phyloP scores from a whole-genome alignment of 1,139 yeast genomes.

The Sugiyamaella sp. region DNA sequence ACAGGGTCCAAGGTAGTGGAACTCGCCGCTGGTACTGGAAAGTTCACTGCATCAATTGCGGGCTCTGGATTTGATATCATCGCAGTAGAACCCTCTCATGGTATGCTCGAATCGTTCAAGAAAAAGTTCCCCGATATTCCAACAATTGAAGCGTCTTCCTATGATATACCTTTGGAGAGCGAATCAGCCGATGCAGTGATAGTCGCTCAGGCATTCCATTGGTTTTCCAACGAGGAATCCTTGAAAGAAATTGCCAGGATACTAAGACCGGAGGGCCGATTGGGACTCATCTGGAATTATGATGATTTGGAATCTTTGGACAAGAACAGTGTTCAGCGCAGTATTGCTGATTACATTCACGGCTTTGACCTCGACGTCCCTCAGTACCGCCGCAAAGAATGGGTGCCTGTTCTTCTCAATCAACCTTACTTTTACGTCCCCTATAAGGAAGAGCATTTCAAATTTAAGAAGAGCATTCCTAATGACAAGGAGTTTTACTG shows the following conservation, averaged over 20 bases:
- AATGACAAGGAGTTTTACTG: slow-evolving; percentile 44
- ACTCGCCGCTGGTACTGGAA: slow-evolving; percentile 69
- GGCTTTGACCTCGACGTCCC: slow-evolving; percentile 51
- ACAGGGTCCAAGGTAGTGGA: slow-evolving; percentile 49
- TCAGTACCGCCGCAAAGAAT: slow-evolving; percentile 56
- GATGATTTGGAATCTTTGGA: slow-evolving; percentile 46
- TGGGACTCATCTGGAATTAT: slow-evolving; percentile 66
- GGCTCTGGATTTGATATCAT: slow-evolving; percentile 50
- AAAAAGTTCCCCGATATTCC: slow-evolving; percentile 53
- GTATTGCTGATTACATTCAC: slow-evolving; percentile 41
- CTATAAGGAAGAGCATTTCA: slow-evolving; percentile 43
- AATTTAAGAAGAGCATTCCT: slow-evolving; percentile 34
- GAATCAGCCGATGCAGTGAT: slow-evolving; percentile 54
- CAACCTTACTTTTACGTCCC: slow-evolving; percentile 42
- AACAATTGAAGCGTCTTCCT: slow-evolving; percentile 50
- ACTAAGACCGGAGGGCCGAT: slow-evolving; percentile 53
- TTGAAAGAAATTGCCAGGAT: slow-evolving; percentile 57
- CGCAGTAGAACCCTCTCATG: slow-evolving; percentile 62
- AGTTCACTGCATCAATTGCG: slow-evolving; percentile 56
- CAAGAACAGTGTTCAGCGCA: slow-evolving; percentile 41
- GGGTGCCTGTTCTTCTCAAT: slow-evolving; percentile 50
- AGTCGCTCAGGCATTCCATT: slow-evolving; percentile 70
- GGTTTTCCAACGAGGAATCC: slow-evolving; percentile 60
- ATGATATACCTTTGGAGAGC: slow-evolving; percentile 50
- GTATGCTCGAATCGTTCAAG: slow-evolving; percentile 57